Evolutionary conservation across 2,329 filamentous ascomycete species (phyloP), one percentile per base, ranked within the genome.

Genomic region (Decorospora gaudefroyi): DNA sequence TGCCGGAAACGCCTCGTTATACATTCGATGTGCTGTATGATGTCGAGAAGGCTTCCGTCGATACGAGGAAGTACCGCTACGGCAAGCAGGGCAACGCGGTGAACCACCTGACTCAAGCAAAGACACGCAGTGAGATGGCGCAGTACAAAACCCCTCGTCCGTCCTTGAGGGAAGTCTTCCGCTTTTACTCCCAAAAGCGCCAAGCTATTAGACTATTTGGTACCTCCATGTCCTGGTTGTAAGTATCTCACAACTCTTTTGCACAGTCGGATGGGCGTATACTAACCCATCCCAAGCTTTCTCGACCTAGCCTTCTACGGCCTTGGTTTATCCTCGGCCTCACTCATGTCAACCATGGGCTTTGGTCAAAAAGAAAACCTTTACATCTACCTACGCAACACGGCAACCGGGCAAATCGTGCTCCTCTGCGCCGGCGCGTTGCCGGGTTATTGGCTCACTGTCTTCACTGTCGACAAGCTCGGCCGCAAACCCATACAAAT

Each of bases 1-100:
- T 95, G 55, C 89, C 89, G 16, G 89, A 95, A 73, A 92, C 88
- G 22, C 88, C 89, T 38, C 86, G 89, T 18, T 95, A 93, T 74
- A 93, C 89, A 18, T 92, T 93, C 59, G 88, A 93, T 64, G 81
- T 93, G 15, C 79, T 83, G 36, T 83, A 82, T 29, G 87, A 93
- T 61, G 78, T 89, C 3, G 66, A 69, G 19, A 69, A 67, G 36
- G 89, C 83, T 25, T 78, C 82, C 21, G 81, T 83, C 28, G 88
- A 93, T 55, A 80, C 86, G 55, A 81, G 84, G 61, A 84, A 85
- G 18, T 93, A 92, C 71, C 82, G 88, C 35, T 75, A 74, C 34
- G 86, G 87, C 48, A 79, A 81, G 64, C 64, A 71, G 17, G 62
- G 61, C 8, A 81, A 86, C 36, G 62, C 78, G 6, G 76, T 85